phyloP scores from a whole-genome alignment of 352 stramenopile genomes.

The Phytophthora nicotianae region DNA sequence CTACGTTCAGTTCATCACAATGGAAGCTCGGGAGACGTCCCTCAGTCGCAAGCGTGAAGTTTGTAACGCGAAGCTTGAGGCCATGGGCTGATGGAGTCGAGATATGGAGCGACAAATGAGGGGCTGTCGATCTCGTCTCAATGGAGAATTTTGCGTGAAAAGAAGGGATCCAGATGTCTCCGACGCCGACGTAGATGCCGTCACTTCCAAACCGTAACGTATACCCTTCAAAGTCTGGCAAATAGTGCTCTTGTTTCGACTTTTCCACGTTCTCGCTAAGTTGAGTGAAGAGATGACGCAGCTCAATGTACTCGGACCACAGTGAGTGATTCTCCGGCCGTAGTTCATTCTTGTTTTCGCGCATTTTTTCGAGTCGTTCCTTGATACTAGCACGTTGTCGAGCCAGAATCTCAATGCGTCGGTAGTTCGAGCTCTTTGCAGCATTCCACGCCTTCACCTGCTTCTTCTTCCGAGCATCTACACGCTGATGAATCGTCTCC shows the following conservation, averaged over 20 bases:
- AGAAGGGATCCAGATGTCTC: conserved; percentile 75
- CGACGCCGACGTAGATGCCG: conserved; percentile 73
- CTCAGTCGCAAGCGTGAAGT: conserved; percentile 73
- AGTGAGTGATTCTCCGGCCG: conserved; percentile 51
- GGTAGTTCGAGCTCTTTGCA: conserved; percentile 60
- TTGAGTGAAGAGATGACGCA: conserved; percentile 66
- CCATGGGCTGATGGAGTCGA: conserved; percentile 58
- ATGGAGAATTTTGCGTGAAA: conserved; percentile 77
- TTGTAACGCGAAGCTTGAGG: conserved; percentile 65
- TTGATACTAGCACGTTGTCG: conserved; percentile 66
- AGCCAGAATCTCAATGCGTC: conserved; percentile 69
- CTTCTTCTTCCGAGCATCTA: conserved; percentile 52
- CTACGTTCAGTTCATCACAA: conserved; percentile 79
- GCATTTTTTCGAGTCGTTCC: conserved; percentile 68
- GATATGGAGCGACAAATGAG: conserved; percentile 69
- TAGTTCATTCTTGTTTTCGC: conserved; percentile 37
- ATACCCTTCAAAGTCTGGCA: conserved; percentile 69
- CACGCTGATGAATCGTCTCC: conserved; percentile 50
- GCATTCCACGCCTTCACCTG: conserved; percentile 58
- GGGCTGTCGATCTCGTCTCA: conserved; percentile 60
- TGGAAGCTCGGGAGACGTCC: conserved; percentile 72
- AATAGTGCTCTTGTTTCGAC: conserved; percentile 70
- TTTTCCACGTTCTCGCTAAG: conserved; percentile 64
- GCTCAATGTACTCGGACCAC: conserved; percentile 75
- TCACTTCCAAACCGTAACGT: conserved; percentile 67